Conservation (phyloP, 2,329 filamentous ascomycete species). For the Alternaria metachromatica region DNA sequence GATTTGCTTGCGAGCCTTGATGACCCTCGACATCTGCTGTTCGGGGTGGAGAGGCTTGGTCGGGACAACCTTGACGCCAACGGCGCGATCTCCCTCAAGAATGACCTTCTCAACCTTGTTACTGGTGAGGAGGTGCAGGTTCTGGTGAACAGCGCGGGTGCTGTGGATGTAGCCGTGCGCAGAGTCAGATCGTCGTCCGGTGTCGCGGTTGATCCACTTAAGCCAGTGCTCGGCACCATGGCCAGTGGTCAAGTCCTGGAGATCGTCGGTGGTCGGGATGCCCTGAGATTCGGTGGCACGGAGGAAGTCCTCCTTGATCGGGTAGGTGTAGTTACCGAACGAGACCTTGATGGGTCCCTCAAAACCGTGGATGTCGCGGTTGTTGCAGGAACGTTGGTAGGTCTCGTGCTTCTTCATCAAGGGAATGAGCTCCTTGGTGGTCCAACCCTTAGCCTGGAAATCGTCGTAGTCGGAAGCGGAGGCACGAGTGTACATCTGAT, state of each 20-base stretch:
- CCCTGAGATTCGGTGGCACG: conserved; percentile 75
- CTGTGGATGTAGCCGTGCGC: conserved; percentile 81
- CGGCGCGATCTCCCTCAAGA: conserved; percentile 73
- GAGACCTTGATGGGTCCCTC: conserved; percentile 84
- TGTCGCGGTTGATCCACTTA: conserved; percentile 79
- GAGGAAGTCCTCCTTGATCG: conserved; percentile 82
- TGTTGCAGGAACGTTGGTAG: conserved; percentile 65
- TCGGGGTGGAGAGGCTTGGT: conserved; percentile 71
- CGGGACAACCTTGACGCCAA: conserved; percentile 72
- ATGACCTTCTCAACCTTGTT: conserved; percentile 80
- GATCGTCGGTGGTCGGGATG: conserved; percentile 76
- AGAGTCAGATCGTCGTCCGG: conserved; percentile 75
- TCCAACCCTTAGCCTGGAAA: conserved; percentile 82
- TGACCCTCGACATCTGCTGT: conserved; percentile 62
- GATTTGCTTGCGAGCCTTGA: conserved; percentile 75
- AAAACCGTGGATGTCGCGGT: conserved; percentile 73
- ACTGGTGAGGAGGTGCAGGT: conserved; percentile 75
- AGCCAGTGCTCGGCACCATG: conserved; percentile 81
- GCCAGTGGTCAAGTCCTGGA: conserved; percentile 73
- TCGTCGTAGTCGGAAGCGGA: conserved; percentile 78
- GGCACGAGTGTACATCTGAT: conserved; percentile 76
- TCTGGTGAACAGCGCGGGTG: conserved; percentile 72
- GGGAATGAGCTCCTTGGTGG: conserved; percentile 74
- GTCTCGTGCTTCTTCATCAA: conserved; percentile 84
- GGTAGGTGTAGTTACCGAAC: conserved; percentile 79